Base-by-base conservation (phyloP, 2,329 filamentous ascomycete genomes). In the Leptoxyphium fumago region DNA sequence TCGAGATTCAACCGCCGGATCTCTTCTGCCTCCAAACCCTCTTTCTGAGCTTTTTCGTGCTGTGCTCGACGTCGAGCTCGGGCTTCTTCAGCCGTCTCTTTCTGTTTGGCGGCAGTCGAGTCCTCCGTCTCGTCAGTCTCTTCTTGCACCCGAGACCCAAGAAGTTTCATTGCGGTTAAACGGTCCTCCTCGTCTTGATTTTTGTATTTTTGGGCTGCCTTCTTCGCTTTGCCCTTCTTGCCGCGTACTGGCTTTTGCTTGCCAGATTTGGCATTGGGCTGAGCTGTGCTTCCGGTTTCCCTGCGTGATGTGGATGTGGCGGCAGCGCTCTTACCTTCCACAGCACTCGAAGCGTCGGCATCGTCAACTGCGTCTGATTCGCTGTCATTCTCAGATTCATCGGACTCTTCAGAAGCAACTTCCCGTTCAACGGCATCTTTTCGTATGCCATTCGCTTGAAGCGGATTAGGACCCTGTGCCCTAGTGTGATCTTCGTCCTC, bases 161-260 rank as follows among this genome's bases (percentile, higher is more conserved):
- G 78, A n/a, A 96, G 73, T 18, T 79, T 74, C 63, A 95, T 82
- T 29, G 87, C 86, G 0, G 88, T 75, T 6, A 75, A 76, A 10
- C 87, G 84, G 57, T 98, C 91, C 63, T 94, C 89, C 44, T 94
- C 87, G 54, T 96, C 89, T 69, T 96, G 91, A 54, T 93, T 71
- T 39, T 83, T 89, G 65, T 98, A 98, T 61, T 94, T 95, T 46
- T 77, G 70, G 2, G 85, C 85, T 2, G 85, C 79, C 62, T 91
- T 94, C 69, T 93, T 94, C 38, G 80, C 79, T 60, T 94, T 94
- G 47, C 74, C 74, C 46, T 77, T 78, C 61, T 93, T 86, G 28
- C 87, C 86, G 45, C 88, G 79, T 11, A 72, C 63, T 1, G 63
- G 52, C 1, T 62, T 57, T 43, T 45, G 50, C 44, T 47, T 51